Evolutionary conservation across 441 rosid species (phyloP).

Genomic region (Gossypium laxum): DNA sequence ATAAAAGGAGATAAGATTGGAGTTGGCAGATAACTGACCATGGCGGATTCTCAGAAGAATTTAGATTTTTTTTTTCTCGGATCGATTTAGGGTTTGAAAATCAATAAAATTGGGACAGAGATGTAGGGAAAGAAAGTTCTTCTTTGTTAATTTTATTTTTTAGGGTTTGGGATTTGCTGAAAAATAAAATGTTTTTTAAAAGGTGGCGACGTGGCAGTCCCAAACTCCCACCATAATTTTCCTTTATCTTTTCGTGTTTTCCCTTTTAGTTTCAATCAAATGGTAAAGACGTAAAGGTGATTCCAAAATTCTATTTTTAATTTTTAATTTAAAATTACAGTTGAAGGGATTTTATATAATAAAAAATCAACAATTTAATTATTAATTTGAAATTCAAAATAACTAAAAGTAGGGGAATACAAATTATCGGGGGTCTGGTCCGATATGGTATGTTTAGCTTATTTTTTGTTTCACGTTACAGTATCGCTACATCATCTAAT

Average conservation of each 20-base stretch:
- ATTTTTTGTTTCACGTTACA: too few relatives aligned
- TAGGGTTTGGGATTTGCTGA: constrained; percentile 7
- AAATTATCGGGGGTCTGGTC: background rate
- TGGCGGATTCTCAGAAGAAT: background rate
- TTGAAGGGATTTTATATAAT: background rate
- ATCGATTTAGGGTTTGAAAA: background rate
- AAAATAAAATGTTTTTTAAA: background rate
- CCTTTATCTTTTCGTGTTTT: background rate
- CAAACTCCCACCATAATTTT: background rate
- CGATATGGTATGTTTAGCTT: too few relatives aligned
- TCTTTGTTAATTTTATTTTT: background rate
- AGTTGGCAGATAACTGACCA: constrained; percentile 2
- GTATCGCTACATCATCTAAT: too few relatives aligned
- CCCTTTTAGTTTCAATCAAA: background rate
- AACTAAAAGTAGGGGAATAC: background rate
- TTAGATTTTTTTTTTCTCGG: background rate
- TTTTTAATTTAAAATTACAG: background rate
- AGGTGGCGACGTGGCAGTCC: background rate
- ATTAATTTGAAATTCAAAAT: background rate
- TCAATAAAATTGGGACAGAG: background rate
- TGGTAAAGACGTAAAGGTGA: background rate
- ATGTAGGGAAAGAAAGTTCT: background rate
- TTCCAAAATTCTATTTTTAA: background rate
- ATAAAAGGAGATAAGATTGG: background rate
- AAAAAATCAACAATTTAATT: background rate